Base-by-base conservation (phyloP, 2,329 filamentous ascomycete genomes). In the Leptographium galeiforme region DNA sequence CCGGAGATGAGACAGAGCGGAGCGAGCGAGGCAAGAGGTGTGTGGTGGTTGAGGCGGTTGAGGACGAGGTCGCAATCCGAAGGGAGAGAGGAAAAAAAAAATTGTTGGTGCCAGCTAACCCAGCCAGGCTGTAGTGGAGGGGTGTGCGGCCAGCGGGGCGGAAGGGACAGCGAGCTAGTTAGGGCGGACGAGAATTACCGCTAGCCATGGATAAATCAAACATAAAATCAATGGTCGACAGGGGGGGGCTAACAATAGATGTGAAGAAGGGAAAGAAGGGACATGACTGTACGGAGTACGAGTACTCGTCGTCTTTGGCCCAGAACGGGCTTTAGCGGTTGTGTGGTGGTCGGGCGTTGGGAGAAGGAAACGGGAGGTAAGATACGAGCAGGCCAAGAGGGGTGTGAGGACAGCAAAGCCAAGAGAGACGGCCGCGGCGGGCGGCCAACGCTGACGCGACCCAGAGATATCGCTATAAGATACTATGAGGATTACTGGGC, bases 31-130 rank as follows among this genome's bases (percentile, higher is more conserved):
- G 41, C 14, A 34, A 30, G n/a, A n/a, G 13, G 32, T 30, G 33
- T 18, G 49, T 30, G 19, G 36, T 39, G 47, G 16, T 14, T 32
- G 40, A 33, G 45, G 43, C 52, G 54, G 44, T 51, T 43, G 53
- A 48, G 40, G 41, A 55, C 50, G 51, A 57, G 56, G 53, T 56
- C 48, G 54, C 54, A 57, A 52, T 56, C 55, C 50, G 39, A 25
- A 36, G 46, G 46, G 45, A 50, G 55, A 32, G n/a, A 54, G 44
- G 36, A 13, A 38, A n/a, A 44, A 57, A 55, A 56, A 56, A 55
- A 53, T 50, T 44, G 48, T 55, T 50, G 48, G 48, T 50, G 48
- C 48, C 48, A 50, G 39, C 48, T 30, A 50, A 34, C 38, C 36
- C 52, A 51, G 53, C 34, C 18, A 50, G 34, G 53, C 40, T 44